phyloP scores from a whole-genome alignment of 2,329 filamentous ascomycete species.

The Gyromitra esculenta region DNA sequence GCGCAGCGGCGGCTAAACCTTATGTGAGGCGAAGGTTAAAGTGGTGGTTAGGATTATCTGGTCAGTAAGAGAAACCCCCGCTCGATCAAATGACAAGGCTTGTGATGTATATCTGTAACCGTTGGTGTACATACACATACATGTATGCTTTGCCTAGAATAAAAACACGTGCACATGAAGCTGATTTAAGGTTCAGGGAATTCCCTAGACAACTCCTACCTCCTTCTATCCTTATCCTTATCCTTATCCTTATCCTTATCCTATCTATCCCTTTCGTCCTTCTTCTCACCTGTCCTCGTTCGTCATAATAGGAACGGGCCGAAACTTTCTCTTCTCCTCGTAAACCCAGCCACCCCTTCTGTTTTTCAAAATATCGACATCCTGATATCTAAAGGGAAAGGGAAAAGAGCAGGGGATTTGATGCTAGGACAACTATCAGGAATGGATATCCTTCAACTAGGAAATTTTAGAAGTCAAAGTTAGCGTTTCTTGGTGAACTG shows the following conservation, averaged over 20 bases:
- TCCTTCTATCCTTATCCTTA: neutral
- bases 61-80: conserved; percentile 2
- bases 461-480: neutral
- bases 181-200: neutral
- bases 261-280: neutral
- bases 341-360: neutral
- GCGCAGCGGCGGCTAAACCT: neutral
- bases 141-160: neutral
- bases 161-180: neutral
- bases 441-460: neutral
- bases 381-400: neutral
- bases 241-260: conserved; percentile 1
- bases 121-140: neutral
- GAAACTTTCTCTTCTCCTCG: neutral
- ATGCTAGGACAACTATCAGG: neutral
- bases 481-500: too few species aligned
- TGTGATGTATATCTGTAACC: neutral
- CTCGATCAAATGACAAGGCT: neutral
- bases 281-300: neutral
- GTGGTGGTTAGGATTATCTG: neutral
- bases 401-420: neutral
- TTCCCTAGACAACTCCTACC: neutral
- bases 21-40: neutral
- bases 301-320: neutral
- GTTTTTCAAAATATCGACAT: neutral